Percentiles rank a stretch among this genome's conserved stretches.
phyloP scores from a whole-genome alignment of 2,329 filamentous ascomycete genomes.

The Didymellaceae sp. region DNA sequence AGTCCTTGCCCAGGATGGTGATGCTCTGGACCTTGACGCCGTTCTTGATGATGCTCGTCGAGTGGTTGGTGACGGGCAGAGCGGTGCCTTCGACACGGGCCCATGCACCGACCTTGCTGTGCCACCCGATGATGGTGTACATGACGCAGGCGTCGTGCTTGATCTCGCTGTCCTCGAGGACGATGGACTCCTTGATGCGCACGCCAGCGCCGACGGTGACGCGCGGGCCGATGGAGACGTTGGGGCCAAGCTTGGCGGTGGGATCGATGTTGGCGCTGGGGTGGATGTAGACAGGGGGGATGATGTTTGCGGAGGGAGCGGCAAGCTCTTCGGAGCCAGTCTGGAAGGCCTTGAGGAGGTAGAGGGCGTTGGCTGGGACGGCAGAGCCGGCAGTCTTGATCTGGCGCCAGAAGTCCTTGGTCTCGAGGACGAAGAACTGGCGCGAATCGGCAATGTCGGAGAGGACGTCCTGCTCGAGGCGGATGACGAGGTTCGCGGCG shows the following conservation, averaged over 20 bases:
- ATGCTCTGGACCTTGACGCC: constrained; percentile 98
- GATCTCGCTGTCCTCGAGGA: constrained; percentile 92
- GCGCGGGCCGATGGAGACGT: constrained; percentile 94
- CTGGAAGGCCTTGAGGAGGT: constrained; percentile 93
- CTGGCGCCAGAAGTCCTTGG: constrained; percentile 99
- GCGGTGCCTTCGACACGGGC: constrained; percentile 95
- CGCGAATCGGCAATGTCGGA: constrained; percentile 95
- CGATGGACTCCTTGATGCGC: constrained; percentile 93
- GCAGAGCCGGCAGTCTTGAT: constrained; percentile 99
- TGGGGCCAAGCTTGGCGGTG: constrained; percentile 94
- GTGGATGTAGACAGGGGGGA: constrained; percentile 94
- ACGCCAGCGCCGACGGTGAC: constrained; percentile 83
- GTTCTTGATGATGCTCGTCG: constrained; percentile 94
- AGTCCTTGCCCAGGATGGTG: constrained; percentile 97
- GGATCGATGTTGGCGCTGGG: constrained; percentile 89
- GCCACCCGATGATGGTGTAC: constrained; percentile 97
- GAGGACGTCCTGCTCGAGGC: constrained; percentile 95
- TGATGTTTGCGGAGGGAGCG: constrained; percentile 81
- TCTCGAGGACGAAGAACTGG: constrained; percentile 98
- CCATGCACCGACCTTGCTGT: constrained; percentile 96
- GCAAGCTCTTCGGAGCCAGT: constrained; percentile 80
- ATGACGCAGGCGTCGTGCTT: constrained; percentile 96
- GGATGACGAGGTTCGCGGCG: constrained; percentile 83
- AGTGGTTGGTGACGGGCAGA: constrained; percentile 84
- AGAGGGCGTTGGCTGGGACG: constrained; percentile 94